Percentiles rank a stretch among this genome's conserved stretches.
Conservation (phyloP, 768 basidiomycete genomes). For the Rhodocollybia butyracea region DNA sequence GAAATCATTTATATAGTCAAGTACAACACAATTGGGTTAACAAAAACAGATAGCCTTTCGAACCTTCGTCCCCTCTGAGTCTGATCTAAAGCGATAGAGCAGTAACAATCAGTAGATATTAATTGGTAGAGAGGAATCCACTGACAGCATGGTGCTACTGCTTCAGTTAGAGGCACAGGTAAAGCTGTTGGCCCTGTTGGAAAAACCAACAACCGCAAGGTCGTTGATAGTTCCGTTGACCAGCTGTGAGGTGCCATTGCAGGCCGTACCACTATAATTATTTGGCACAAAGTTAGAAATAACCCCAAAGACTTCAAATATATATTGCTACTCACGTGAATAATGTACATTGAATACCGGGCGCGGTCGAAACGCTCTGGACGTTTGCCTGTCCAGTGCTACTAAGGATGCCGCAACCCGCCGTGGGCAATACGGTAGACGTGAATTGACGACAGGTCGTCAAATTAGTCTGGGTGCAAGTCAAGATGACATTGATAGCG, state of each 20-base stretch:
- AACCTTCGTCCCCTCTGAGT: too few relatives aligned
- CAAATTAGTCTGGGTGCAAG: slow-evolving; percentile 11
- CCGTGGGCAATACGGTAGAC: slow-evolving; percentile 12
- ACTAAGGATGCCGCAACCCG: slow-evolving; percentile 12
- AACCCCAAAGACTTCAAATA: neutral
- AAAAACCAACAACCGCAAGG: slow-evolving; percentile 11
- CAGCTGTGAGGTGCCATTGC: slow-evolving; percentile 11
- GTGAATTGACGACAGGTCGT: slow-evolving; percentile 11
- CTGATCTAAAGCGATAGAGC: too few relatives aligned
- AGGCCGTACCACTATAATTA: slow-evolving; percentile 9
- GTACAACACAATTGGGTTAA: too few relatives aligned
- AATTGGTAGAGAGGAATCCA: too few relatives aligned
- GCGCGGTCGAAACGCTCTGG: slow-evolving; percentile 1
- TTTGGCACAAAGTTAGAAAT: neutral
- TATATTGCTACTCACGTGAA: slow-evolving; percentile 9
- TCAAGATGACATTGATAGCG: slow-evolving; percentile 9
- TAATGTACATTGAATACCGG: slow-evolving; percentile 12
- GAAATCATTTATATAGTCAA: too few relatives aligned
- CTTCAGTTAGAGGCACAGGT: slow-evolving; percentile 8
- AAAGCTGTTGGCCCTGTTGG: slow-evolving; percentile 14
- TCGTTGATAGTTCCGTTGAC: slow-evolving; percentile 14
- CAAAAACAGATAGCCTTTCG: too few relatives aligned
- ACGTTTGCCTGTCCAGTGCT: slow-evolving; percentile 12
- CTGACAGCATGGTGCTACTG: neutral
- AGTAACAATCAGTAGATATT: too few relatives aligned